Evolutionary conservation across 805 yeast species (phyloP).

Genomic region (Helenozyma baotianmanensis): DNA sequence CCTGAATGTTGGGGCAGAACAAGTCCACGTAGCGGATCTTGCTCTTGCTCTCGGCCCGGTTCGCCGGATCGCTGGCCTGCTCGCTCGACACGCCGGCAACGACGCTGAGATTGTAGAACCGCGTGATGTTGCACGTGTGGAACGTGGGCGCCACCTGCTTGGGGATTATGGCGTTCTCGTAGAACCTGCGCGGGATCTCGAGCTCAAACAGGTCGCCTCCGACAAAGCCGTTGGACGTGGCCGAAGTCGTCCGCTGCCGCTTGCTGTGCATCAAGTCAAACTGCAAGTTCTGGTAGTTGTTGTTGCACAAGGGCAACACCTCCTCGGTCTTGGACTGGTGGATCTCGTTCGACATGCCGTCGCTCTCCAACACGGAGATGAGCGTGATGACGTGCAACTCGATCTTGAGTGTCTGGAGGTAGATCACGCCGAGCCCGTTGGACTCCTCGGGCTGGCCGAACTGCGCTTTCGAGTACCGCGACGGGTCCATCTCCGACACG

Average conservation of each 20-base stretch:
- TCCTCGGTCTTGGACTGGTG: slow-evolving; percentile 26
- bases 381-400: slow-evolving; percentile 25
- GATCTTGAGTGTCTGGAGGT: slow-evolving; percentile 37
- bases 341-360: slow-evolving; percentile 17
- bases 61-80: slow-evolving; percentile 16
- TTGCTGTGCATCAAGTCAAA: slow-evolving; percentile 37
- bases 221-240: slow-evolving; percentile 13
- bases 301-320: slow-evolving; percentile 25
- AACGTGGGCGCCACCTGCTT: slow-evolving; percentile 51
- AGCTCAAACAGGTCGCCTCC: slow-evolving; percentile 29
- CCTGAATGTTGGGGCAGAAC: slow-evolving; percentile 26
- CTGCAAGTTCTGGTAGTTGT: slow-evolving; percentile 29
- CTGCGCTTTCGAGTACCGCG: slow-evolving; percentile 24
- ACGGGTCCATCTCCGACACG: slow-evolving; percentile 26
- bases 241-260: slow-evolving; percentile 21
- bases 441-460: slow-evolving; percentile 34
- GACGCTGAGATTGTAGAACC: slow-evolving; percentile 39
- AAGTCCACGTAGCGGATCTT: slow-evolving; percentile 29
- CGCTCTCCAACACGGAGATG: slow-evolving; percentile 18
- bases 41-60: slow-evolving; percentile 12
- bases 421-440: slow-evolving; percentile 45
- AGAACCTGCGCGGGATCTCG: slow-evolving; percentile 40
- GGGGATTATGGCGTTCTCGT: slow-evolving; percentile 41
- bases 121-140: slow-evolving; percentile 49
- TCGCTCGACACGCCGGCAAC: slow-evolving; percentile 23